These are phyloP conservation scores for Penicillium sp. DNA, from an alignment of 2,329 filamentous ascomycete species.

Conservation along the genomic window DNA sequence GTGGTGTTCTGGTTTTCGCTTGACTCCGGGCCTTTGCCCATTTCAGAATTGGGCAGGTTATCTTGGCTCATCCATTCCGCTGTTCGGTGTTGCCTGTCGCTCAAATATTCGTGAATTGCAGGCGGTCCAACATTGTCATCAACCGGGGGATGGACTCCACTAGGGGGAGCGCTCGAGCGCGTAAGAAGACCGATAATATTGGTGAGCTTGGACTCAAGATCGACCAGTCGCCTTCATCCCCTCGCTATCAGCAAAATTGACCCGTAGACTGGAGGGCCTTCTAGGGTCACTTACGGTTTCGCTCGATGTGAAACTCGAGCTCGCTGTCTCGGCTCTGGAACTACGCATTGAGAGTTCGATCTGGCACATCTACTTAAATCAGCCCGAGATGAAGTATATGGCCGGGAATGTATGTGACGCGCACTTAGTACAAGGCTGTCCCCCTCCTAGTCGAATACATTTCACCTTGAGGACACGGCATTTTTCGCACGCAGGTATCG, in stretches of 20 bases:
- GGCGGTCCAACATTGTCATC: neutral
- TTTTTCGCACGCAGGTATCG: conserved; percentile 22
- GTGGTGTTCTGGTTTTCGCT: neutral
- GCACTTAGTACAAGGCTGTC: conserved; percentile 21
- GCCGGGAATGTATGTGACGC: neutral
- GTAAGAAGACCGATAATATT: neutral
- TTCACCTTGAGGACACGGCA: conserved; percentile 25
- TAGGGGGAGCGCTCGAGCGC: neutral
- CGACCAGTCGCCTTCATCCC: neutral
- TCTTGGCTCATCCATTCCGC: neutral
- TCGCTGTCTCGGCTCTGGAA: conserved; percentile 16
- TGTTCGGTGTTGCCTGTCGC: neutral
- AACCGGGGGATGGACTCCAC: neutral
- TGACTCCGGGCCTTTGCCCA: neutral
- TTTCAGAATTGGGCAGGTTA: neutral
- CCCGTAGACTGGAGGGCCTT: neutral
- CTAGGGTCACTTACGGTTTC: neutral
- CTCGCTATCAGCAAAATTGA: neutral
- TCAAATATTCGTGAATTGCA: neutral
- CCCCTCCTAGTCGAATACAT: conserved; percentile 17
- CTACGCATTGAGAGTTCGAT: conserved; percentile 18
- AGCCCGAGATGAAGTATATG: neutral
- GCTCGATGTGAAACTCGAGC: conserved; percentile 6
- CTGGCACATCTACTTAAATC: conserved; percentile 20
- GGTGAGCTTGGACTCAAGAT: neutral